Evolutionary conservation across 1,284 basidiomycete species (phyloP).

Genomic region (Papiliotrema flavescens): DNA sequence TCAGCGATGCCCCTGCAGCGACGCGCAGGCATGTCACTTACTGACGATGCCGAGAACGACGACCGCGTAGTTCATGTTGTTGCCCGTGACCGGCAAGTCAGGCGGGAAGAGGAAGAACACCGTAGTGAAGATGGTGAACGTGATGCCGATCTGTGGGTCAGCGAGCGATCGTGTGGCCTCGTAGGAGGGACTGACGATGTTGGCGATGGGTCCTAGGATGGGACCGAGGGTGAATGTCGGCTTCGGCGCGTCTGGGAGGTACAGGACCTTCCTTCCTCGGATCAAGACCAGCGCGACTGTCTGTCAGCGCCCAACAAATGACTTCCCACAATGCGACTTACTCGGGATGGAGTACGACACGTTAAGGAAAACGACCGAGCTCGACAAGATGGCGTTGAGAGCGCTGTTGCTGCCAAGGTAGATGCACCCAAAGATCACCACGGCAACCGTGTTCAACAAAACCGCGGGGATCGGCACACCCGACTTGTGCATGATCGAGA

Average conservation of each 20-base stretch:
- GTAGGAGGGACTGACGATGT: slow-evolving; percentile 17
- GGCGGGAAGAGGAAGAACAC: slow-evolving; percentile 52
- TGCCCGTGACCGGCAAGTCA: slow-evolving; percentile 32
- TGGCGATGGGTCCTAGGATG: slow-evolving; percentile 31
- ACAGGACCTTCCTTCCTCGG: slow-evolving; percentile 39
- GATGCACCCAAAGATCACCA: slow-evolving; percentile 48
- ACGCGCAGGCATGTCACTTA: not conserved
- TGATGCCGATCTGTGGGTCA: slow-evolving; percentile 14
- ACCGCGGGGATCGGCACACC: slow-evolving; percentile 59
- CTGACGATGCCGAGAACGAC: slow-evolving; percentile 25
- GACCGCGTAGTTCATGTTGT: slow-evolving; percentile 45
- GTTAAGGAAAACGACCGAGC: slow-evolving; percentile 48
- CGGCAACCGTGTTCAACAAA: slow-evolving; percentile 55
- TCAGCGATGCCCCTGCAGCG: not conserved
- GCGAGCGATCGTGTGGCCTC: not conserved
- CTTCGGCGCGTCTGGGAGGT: slow-evolving; percentile 1
- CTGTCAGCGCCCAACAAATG: not conserved
- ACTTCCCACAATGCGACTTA: slow-evolving; percentile 9
- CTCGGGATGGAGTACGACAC: slow-evolving; percentile 46
- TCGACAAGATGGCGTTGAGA: slow-evolving; percentile 49
- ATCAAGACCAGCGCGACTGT: not conserved
- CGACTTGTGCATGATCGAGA: slow-evolving; percentile 52
- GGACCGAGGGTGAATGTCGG: slow-evolving; percentile 9
- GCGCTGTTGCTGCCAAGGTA: slow-evolving; percentile 57
- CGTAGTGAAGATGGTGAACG: slow-evolving; percentile 44